A percentile compares a stretch with the other conserved stretches of the same genome.
Evolutionary conservation across 2,329 filamentous ascomycete genomes (phyloP).

Genomic region (Balansia obtecta): DNA sequence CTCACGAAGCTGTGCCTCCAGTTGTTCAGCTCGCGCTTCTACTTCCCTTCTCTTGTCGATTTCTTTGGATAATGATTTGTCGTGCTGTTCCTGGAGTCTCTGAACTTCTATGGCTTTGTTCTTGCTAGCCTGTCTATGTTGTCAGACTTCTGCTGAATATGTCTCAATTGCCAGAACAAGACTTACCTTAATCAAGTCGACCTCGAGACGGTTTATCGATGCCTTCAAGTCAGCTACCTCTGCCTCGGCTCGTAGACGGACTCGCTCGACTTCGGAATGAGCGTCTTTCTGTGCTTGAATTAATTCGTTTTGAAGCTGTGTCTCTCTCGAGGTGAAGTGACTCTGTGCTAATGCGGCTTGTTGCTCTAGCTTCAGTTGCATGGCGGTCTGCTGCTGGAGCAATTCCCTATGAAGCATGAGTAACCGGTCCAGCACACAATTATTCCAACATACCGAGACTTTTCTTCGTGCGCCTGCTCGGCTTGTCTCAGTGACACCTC

Average conservation of each 20-base stretch:
- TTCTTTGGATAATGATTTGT: constrained; percentile 26
- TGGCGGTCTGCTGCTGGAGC: constrained; percentile 15
- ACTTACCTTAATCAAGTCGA: constrained; percentile 46
- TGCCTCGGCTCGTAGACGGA: constrained; percentile 39
- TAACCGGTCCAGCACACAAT: neutral
- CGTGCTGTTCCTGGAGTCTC: constrained; percentile 30
- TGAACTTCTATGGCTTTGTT: constrained; percentile 48
- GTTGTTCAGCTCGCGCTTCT: constrained; percentile 12
- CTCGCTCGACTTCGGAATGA: constrained; percentile 36
- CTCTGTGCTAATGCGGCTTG: constrained; percentile 8
- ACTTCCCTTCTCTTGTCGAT: constrained; percentile 12
- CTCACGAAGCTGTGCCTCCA: constrained; percentile 17
- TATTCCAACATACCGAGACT: constrained; percentile 35
- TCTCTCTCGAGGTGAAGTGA: constrained; percentile 12
- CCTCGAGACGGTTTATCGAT: constrained; percentile 48
- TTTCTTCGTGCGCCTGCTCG: constrained; percentile 23
- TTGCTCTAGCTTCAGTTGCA: constrained; percentile 13
- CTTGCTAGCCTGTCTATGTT: constrained; percentile 38
- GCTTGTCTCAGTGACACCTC: constrained; percentile 16
- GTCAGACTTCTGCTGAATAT: neutral
- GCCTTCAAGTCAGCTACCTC: constrained; percentile 51
- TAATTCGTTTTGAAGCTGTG: constrained; percentile 23
- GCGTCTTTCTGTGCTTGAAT: constrained; percentile 34
- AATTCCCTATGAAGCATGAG: constrained; percentile 4
- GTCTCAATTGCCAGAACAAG: neutral